phyloP scores from a whole-genome alignment of 371 early-diverging fungal species.

The Blakeslea trispora region DNA sequence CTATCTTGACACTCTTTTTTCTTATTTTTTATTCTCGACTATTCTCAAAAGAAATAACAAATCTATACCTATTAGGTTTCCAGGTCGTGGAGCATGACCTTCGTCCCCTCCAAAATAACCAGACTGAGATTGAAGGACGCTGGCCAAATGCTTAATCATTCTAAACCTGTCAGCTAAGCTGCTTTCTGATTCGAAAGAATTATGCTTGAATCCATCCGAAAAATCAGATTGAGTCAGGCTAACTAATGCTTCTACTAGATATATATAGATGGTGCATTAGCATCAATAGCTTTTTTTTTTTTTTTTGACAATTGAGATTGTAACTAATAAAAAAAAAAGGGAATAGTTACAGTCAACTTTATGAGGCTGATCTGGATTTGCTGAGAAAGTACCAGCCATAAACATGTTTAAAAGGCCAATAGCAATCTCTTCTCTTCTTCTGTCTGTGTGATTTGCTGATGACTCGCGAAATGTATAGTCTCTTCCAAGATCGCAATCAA shows the following conservation, averaged over 20 bases:
- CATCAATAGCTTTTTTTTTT: too few relatives aligned
- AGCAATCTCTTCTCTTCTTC: slow-evolving; percentile 82
- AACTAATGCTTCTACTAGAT: slow-evolving; percentile 53
- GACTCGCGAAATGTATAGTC: slow-evolving; percentile 70
- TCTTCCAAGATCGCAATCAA: slow-evolving; percentile 87
- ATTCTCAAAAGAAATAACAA: too few relatives aligned
- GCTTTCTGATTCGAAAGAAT: slow-evolving; percentile 66
- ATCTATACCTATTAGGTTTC: slow-evolving; percentile 83
- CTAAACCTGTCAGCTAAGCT: slow-evolving; percentile 76
- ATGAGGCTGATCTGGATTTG: slow-evolving; percentile 57
- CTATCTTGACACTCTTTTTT: too few relatives aligned
- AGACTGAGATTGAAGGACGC: slow-evolving; percentile 31
- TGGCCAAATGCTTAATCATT: slow-evolving; percentile 72
- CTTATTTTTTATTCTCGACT: too few relatives aligned
- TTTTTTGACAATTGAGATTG: too few relatives aligned
- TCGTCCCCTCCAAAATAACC: slow-evolving; percentile 45
- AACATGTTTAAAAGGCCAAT: slow-evolving; percentile 87
- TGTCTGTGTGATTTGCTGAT: slow-evolving; percentile 47
- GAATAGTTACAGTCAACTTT: slow-evolving; percentile 71
- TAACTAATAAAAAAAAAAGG: background rate
- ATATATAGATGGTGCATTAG: too few relatives aligned
- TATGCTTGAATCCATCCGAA: slow-evolving; percentile 71
- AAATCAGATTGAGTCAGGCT: slow-evolving; percentile 59
- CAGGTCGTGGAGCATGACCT: slow-evolving; percentile 68
- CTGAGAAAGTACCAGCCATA: slow-evolving; percentile 75